phyloP scores from a whole-genome alignment of 345 rosid genomes.

The Dovyalis caffra region DNA sequence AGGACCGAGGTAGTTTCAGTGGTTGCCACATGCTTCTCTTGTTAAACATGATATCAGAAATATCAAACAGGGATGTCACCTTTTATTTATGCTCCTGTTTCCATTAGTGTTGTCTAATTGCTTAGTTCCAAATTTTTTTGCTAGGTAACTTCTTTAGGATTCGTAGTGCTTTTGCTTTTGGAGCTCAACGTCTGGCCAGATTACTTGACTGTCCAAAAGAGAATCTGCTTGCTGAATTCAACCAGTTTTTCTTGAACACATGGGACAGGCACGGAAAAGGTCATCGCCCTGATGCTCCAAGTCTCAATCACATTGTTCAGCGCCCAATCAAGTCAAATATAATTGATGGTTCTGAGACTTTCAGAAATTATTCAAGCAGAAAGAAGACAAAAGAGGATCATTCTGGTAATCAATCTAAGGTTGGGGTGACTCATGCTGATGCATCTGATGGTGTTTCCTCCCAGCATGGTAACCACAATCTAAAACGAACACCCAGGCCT shows the following conservation, averaged over 20 bases:
- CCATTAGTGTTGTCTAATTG: background rate
- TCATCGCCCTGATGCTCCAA: conserved; percentile 49
- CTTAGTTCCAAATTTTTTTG: background rate
- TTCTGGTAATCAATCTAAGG: background rate
- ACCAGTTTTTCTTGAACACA: conserved; percentile 28
- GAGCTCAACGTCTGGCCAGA: conserved; percentile 14
- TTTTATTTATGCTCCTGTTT: background rate
- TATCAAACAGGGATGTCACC: background rate
- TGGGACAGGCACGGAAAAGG: conserved; percentile 27
- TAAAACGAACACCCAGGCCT: conserved; percentile 27
- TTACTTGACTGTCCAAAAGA: conserved; percentile 29
- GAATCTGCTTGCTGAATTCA: conserved; percentile 19
- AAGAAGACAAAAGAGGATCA: conserved; percentile 22
- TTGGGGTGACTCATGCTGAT: background rate
- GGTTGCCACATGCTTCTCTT: background rate
- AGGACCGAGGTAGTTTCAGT: background rate
- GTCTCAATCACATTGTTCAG: conserved; percentile 42
- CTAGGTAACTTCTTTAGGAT: conserved; percentile 14
- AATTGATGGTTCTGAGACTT: conserved; percentile 40
- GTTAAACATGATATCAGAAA: background rate
- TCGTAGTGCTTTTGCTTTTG: conserved; percentile 12
- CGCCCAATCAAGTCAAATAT: conserved; percentile 43
- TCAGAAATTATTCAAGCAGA: conserved; percentile 36
- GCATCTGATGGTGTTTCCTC: conserved; percentile 5
- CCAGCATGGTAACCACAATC: conserved; percentile 3